A percentile compares a stretch with the other conserved stretches of the same genome.
Conservation (phyloP, 257 asterid genomes). For the Mentha longifolia region DNA sequence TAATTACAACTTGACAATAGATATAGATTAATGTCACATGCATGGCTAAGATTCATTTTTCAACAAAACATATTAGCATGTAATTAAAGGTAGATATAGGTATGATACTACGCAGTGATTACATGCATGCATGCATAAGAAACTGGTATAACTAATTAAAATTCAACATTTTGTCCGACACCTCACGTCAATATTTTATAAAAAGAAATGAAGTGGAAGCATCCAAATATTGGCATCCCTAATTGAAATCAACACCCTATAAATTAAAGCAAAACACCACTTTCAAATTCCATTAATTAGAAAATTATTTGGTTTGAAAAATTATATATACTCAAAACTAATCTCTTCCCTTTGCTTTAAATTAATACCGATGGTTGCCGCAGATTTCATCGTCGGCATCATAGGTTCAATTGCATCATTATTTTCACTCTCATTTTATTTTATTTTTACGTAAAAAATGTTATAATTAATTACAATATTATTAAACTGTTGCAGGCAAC, state of each 20-base stretch:
- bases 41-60: too few relatives aligned
- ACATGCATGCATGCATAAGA: too few relatives aligned
- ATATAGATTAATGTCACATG: too few relatives aligned
- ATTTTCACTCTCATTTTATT: neutral
- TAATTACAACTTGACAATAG: too few relatives aligned
- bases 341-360: neutral
- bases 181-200: neutral
- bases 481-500: slow-evolving; percentile 46
- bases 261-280: slow-evolving; percentile 17
- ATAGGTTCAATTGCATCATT: slow-evolving; percentile 22
- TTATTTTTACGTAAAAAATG: neutral
- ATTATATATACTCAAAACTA: neutral
- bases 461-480: neutral
- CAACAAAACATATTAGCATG: too few relatives aligned
- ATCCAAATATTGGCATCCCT: slow-evolving; percentile 32
- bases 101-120: too few relatives aligned
- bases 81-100: too few relatives aligned
- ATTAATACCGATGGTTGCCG: slow-evolving; percentile 35
- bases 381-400: slow-evolving; percentile 42
- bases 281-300: neutral
- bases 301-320: too few relatives aligned
- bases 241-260: neutral
- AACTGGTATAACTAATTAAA: neutral
- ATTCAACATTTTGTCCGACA: neutral
- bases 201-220: neutral